Evolutionary conservation across 495 filamentous ascomycete genomes (phyloP), one percentile per base, ranked within the genome.

Genomic region (Penicillium daleae): DNA sequence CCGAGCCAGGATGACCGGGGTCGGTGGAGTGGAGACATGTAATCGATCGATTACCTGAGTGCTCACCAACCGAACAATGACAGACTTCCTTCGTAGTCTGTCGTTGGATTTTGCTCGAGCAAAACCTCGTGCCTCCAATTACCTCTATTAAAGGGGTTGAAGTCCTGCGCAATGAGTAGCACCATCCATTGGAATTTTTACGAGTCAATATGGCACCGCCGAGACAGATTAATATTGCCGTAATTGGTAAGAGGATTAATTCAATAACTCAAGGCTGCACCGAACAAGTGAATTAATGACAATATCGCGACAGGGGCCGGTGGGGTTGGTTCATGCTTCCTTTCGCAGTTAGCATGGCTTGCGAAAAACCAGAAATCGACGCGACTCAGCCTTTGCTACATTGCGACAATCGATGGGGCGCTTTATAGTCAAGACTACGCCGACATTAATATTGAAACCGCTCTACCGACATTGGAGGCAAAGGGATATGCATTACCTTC

Each of bases 21-120:
- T 10, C 19, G 7, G 19, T 10, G 6, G 7, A 44, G n/a, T 44
- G 40, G 40, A 44, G 40, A 44, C 40, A 44, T 22, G 40, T 44
- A 44, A 44, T n/a, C 40, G 40, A 10, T 44, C 40, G 40, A 44
- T 44, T 44, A 44, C 19, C 40, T 44, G n/a, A 44, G 40, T 44
- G 40, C 19, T 19, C 7, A 22, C 40, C 40, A 21, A 1, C 40
- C 19, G 3, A 22, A n/a, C 39, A 4, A 42, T 3, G 10, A 9
- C 33, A 37, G 10, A 37, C 12, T 3, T 13, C 9, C 9, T 37
- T 37, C 4, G 33, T 4, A 31, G 7, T 31, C 29, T 3, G 29
- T 3, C 4, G 3, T 37, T 12, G 33, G 15, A 37, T 10, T 12
- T 13, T 37, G 9, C 12, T 12, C 15, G 12, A 37, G 33, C 1